A percentile compares a stretch with the other conserved stretches of the same genome.
These are phyloP conservation scores for Leptodontidium sp. DNA, from an alignment of 2,329 filamentous ascomycete genomes.

Conservation along the genomic window DNA sequence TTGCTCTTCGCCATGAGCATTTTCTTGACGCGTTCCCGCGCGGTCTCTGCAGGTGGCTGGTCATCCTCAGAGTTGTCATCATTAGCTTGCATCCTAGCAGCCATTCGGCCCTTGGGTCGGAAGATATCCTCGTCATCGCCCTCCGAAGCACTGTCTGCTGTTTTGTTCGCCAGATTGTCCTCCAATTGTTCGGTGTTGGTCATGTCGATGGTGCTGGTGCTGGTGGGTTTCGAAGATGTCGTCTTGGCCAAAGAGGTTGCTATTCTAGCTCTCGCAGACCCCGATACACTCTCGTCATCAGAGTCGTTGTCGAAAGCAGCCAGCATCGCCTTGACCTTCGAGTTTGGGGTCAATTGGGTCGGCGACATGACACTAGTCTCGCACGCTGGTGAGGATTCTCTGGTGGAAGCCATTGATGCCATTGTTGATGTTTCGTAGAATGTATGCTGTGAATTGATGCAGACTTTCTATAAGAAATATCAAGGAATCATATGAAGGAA, in stretches of 20 bases:
- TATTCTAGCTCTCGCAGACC: constrained; percentile 37
- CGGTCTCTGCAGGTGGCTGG: constrained; percentile 37
- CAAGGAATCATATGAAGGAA: constrained; percentile 26
- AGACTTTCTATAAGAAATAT: constrained; percentile 24
- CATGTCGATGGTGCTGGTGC: constrained; percentile 11
- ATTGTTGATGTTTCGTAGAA: constrained; percentile 14
- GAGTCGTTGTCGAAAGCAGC: constrained; percentile 60
- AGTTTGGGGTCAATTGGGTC: constrained; percentile 56
- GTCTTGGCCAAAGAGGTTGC: constrained; percentile 28
- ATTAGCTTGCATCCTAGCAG: constrained; percentile 65
- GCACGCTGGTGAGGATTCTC: constrained; percentile 56
- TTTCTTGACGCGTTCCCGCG: constrained; percentile 54
- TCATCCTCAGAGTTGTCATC: constrained; percentile 34
- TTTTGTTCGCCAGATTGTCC: constrained; percentile 4
- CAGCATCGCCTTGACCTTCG: constrained; percentile 63
- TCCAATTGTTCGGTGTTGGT: constrained; percentile 19
- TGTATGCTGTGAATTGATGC: constrained; percentile 25
- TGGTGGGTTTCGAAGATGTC: constrained; percentile 26
- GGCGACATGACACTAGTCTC: constrained; percentile 54
- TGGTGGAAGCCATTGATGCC: constrained; percentile 57
- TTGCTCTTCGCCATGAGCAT: constrained; percentile 50
- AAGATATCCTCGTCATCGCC: constrained; percentile 59
- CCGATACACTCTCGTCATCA: constrained; percentile 45
- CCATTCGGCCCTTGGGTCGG: constrained; percentile 69
- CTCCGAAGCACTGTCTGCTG: constrained; percentile 33